Evolutionary conservation across 2,329 filamentous ascomycete species (phyloP).

Genomic region (Cladosporium sp.): DNA sequence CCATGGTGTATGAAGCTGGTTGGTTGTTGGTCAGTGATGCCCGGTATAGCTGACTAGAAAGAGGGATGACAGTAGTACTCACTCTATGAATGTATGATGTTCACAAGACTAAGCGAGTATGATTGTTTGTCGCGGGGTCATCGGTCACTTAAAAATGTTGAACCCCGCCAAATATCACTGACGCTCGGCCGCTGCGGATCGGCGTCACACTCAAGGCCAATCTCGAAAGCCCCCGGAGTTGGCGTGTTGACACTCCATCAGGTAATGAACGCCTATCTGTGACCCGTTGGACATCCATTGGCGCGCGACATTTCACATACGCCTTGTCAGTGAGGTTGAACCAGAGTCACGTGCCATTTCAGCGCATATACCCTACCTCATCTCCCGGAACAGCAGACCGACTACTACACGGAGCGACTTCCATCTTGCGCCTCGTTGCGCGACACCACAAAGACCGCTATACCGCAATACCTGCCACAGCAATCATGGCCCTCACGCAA

Average conservation of each 20-base stretch:
- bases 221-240: background rate
- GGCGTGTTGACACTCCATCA: background rate
- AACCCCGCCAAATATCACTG: slow-evolving; percentile 17
- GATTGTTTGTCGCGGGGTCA: background rate
- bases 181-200: background rate
- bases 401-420: background rate
- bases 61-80: background rate
- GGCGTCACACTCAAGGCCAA: background rate
- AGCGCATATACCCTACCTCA: background rate
- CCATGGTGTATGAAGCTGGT: slow-evolving; percentile 54
- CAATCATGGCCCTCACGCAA: slow-evolving; percentile 7
- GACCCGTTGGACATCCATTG: background rate
- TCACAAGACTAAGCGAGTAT: background rate
- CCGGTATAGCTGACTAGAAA: background rate
- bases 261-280: background rate
- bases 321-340: background rate
- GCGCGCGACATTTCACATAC: background rate
- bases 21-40: background rate
- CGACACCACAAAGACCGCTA: background rate
- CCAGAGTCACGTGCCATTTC: background rate
- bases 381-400: background rate
- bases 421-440: slow-evolving; percentile 1
- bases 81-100: slow-evolving; percentile 10
- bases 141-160: slow-evolving; percentile 16
- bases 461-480: background rate